Percentiles rank a stretch among this genome's conserved stretches.
Conservation (phyloP, 805 yeast genomes). For the Cyberlindnera nakhonratchasimensis region DNA sequence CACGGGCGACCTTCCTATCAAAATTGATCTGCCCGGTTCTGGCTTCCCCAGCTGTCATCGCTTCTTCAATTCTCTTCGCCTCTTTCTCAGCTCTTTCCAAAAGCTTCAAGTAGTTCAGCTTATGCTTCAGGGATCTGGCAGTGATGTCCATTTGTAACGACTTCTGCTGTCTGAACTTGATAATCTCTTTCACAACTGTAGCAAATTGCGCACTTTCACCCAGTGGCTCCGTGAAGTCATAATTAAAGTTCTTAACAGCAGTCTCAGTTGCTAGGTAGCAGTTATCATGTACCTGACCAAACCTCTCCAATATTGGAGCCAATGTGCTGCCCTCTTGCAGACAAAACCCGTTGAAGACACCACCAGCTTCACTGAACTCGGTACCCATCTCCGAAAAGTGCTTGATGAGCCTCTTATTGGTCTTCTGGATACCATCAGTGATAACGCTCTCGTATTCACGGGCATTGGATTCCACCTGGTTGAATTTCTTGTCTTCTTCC, state of each 20-base stretch:
- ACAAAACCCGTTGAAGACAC: constrained; percentile 55
- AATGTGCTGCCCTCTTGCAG: constrained; percentile 41
- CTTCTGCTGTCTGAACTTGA: constrained; percentile 51
- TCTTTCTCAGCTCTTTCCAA: constrained; percentile 43
- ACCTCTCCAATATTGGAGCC: constrained; percentile 61
- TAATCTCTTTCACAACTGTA: constrained; percentile 48
- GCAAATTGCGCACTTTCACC: constrained; percentile 71
- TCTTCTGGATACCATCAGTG: constrained; percentile 49
- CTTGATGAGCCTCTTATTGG: constrained; percentile 51
- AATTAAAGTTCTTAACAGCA: constrained; percentile 49
- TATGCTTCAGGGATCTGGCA: constrained; percentile 35
- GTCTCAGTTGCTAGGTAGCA: constrained; percentile 50
- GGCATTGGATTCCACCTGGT: constrained; percentile 39
- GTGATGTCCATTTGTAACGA: constrained; percentile 44
- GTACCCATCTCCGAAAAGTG: constrained; percentile 50
- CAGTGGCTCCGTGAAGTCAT: constrained; percentile 63
- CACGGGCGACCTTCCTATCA: constrained; percentile 25
- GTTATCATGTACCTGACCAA: constrained; percentile 84
- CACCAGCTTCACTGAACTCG: constrained; percentile 73
- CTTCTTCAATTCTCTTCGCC: constrained; percentile 38
- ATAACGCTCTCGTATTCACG: constrained; percentile 45
- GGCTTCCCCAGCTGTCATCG: constrained; percentile 22
- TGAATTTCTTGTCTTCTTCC: constrained; percentile 40
- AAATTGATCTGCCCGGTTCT: constrained; percentile 30
- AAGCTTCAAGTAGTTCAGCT: constrained; percentile 31